A percentile compares a stretch with the other conserved stretches of the same genome.
These are phyloP conservation scores for Talaromyces borbonicus DNA, from an alignment of 495 filamentous ascomycete species.

Conservation along the genomic window DNA sequence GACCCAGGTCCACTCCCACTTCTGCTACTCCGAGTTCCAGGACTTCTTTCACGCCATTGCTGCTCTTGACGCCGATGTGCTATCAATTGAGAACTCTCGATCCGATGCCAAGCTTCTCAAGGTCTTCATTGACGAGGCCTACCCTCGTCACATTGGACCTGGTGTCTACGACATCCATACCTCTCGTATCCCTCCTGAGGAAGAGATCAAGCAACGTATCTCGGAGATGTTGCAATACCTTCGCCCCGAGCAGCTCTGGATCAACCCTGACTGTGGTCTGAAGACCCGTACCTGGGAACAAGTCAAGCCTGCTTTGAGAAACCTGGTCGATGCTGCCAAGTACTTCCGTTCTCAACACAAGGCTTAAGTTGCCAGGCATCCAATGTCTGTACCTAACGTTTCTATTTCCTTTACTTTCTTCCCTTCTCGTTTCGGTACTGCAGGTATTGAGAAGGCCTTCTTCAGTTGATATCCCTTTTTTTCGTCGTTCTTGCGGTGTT, in stretches of 20 bases:
- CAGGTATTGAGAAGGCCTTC: background rate
- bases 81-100: slow-evolving; percentile 99
- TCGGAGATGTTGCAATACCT: slow-evolving; percentile 95
- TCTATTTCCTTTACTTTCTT: background rate
- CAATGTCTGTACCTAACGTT: background rate
- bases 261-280: slow-evolving; percentile 97
- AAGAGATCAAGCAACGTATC: slow-evolving; percentile 95
- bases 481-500: background rate
- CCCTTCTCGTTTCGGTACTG: background rate
- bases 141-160: slow-evolving; percentile 94
- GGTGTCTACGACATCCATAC: slow-evolving; percentile 99
- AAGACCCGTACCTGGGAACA: slow-evolving; percentile 97
- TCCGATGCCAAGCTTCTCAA: slow-evolving; percentile 97
- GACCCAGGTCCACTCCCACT: slow-evolving; percentile 99
- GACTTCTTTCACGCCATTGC: slow-evolving; percentile 99
- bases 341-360: slow-evolving; percentile 80
- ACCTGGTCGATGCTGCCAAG: slow-evolving; percentile 96
- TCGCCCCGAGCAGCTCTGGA: slow-evolving; percentile 92
- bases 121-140: slow-evolving; percentile 94
- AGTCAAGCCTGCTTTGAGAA: slow-evolving; percentile 83
- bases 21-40: slow-evolving; percentile 99
- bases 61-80: slow-evolving; percentile 92
- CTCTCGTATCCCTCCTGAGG: slow-evolving; percentile 85
- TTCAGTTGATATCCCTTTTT: slow-evolving; percentile 6
- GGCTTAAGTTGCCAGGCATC: slow-evolving; percentile 1